Evolutionary conservation across 2,329 filamentous ascomycete genomes (phyloP).

Genomic region (Fusarium decemcellulare): DNA sequence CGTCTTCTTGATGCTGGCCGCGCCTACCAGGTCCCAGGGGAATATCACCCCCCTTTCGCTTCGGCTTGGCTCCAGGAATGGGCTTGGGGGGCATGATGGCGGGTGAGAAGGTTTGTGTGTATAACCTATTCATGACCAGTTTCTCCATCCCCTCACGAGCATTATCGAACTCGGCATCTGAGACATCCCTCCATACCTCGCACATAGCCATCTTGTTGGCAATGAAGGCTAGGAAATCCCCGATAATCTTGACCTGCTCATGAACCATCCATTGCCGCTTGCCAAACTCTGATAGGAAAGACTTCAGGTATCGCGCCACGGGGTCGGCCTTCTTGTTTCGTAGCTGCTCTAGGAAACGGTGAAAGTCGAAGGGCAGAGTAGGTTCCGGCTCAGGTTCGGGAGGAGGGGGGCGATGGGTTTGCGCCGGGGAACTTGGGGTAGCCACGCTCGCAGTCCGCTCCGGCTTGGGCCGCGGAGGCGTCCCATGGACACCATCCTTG

Average conservation of each 20-base stretch:
- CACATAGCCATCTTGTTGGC: constrained; percentile 98
- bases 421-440: constrained; percentile 62
- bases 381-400: constrained; percentile 86
- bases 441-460: constrained; percentile 52
- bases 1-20: constrained; percentile 97
- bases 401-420: constrained; percentile 75
- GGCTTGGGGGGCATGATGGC: constrained; percentile 88
- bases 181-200: constrained; percentile 96
- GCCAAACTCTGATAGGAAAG: constrained; percentile 93
- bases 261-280: constrained; percentile 99
- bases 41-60: constrained; percentile 77
- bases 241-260: constrained; percentile 98
- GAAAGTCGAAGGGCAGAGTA: constrained; percentile 93
- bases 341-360: constrained; percentile 95
- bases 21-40: constrained; percentile 84
- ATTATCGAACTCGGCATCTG: constrained; percentile 98
- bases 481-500: constrained; percentile 67
- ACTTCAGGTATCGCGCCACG: constrained; percentile 94
- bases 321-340: constrained; percentile 98
- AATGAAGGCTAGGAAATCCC: constrained; percentile 96
- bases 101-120: constrained; percentile 95
- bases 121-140: constrained; percentile 97
- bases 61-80: constrained; percentile 77
- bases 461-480: constrained; percentile 54
- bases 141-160: constrained; percentile 99